Conservation (phyloP, 2,329 filamentous ascomycete genomes). For the Sporothrix pallida region DNA sequence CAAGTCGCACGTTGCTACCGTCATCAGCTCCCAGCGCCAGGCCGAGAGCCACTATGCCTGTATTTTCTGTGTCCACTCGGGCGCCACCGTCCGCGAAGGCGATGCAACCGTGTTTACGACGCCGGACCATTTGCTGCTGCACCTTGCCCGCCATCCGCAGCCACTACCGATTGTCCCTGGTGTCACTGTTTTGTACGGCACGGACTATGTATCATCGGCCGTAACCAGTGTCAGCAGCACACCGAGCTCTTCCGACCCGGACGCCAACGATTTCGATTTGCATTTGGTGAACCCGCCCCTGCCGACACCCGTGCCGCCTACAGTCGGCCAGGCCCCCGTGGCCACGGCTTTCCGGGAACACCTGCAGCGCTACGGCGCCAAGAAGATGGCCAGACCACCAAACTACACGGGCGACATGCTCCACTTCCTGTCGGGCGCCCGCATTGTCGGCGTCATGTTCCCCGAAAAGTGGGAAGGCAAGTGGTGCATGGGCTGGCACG, state of each 20-base stretch:
- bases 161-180: conserved; percentile 49
- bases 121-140: conserved; percentile 48
- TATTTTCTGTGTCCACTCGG: conserved; percentile 48
- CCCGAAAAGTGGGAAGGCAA: conserved; percentile 59
- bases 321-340: conserved; percentile 43
- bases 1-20: conserved; percentile 50
- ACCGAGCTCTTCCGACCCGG: conserved; percentile 32
- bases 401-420: conserved; percentile 46
- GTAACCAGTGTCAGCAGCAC: conserved; percentile 35
- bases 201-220: conserved; percentile 32
- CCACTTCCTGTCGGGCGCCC: conserved; percentile 54
- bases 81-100: conserved; percentile 46
- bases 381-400: conserved; percentile 45
- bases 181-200: conserved; percentile 48
- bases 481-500: conserved; percentile 64
- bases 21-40: conserved; percentile 39
- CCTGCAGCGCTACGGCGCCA: conserved; percentile 46
- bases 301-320: conserved; percentile 43
- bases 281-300: conserved; percentile 46
- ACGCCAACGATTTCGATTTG: conserved; percentile 47
- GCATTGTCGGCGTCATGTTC: conserved; percentile 58
- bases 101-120: conserved; percentile 52
- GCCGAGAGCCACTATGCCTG: conserved; percentile 48
- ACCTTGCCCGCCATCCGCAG: conserved; percentile 50
- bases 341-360: conserved; percentile 48